Base-by-base conservation (phyloP, 2,329 filamentous ascomycete genomes). In the Escovopsis sp. region DNA sequence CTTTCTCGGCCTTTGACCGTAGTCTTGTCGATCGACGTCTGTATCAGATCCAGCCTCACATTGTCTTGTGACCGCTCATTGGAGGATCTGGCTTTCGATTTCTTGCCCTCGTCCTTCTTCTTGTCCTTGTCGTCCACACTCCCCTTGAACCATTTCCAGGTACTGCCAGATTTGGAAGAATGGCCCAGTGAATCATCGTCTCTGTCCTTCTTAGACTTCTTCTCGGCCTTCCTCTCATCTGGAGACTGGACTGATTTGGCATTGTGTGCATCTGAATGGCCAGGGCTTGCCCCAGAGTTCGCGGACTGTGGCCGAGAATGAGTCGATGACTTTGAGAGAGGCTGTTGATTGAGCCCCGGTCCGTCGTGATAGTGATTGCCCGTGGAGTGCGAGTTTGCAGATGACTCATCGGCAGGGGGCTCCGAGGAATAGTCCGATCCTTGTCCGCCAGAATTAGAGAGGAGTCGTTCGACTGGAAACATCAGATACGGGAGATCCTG, bases 11-110 rank as follows among this genome's bases (percentile, higher is more conserved):
- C 81, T 50, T 73, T 77, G 27, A 67, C 68, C 2, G 71, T 66
- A 9, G 62, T 66, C 35, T 68, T 74, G 39, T 96, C 89, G 55
- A 93, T 88, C 0, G 88, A 93, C 32, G 76, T 83, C 55, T 95
- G 88, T 16, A 94, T 68, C 16, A 94, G 75, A 53, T 96, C 89
- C 25, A 95, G 68, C 27, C 89, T 77, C 15, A 83, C 81, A 50
- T 80, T 87, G 52, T 94, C 88, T 48, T 88, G 80, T 1, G 65
- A 60, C 51, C 73, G 76, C 49, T 83, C 67, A 1, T 62, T 59
- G 9, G 67, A 63, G 11, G 59, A 60, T 56, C 76, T 81, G 1
- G 72, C 64, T 53, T 85, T 88, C 35, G 74, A 71, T 51, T 79
- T 79, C 57, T 81, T 87, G 39, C 66, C 64, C 44, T 82, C 73